phyloP scores from a whole-genome alignment of 2,329 filamentous ascomycete genomes.

The Colletotrichum godetiae region DNA sequence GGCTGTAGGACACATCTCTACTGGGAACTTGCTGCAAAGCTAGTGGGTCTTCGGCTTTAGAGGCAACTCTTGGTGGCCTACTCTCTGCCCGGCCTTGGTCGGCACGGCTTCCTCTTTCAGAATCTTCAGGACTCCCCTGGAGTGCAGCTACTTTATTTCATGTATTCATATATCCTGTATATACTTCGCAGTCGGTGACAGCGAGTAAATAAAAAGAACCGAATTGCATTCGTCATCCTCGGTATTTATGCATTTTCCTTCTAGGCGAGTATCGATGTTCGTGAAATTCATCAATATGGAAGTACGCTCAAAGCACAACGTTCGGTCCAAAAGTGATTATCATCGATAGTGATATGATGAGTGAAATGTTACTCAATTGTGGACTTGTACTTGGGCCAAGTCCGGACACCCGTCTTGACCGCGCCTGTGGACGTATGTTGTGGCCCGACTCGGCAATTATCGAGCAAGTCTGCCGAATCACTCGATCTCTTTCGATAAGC shows the following conservation, averaged over 20 bases:
- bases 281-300: too few species aligned
- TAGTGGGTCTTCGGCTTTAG: background rate
- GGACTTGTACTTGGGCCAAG: too few species aligned
- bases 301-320: too few species aligned
- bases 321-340: too few species aligned
- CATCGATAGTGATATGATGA: too few species aligned
- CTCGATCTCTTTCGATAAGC: background rate
- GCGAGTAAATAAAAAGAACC: background rate
- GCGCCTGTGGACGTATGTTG: background rate
- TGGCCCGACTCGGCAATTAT: background rate
- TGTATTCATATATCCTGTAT: background rate
- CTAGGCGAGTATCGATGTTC: background rate
- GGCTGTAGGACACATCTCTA: background rate
- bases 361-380: too few species aligned
- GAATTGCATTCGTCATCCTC: background rate
- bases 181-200: background rate
- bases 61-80: background rate
- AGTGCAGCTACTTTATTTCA: background rate
- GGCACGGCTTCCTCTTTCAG: background rate
- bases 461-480: background rate
- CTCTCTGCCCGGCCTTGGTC: too few species aligned
- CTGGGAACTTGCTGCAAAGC: background rate
- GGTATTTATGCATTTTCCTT: background rate
- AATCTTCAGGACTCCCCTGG: background rate
- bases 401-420: too few species aligned